A percentile compares a stretch with the other conserved stretches of the same genome.
phyloP scores from a whole-genome alignment of 805 yeast genomes.

The Ogataea pignaliae region DNA sequence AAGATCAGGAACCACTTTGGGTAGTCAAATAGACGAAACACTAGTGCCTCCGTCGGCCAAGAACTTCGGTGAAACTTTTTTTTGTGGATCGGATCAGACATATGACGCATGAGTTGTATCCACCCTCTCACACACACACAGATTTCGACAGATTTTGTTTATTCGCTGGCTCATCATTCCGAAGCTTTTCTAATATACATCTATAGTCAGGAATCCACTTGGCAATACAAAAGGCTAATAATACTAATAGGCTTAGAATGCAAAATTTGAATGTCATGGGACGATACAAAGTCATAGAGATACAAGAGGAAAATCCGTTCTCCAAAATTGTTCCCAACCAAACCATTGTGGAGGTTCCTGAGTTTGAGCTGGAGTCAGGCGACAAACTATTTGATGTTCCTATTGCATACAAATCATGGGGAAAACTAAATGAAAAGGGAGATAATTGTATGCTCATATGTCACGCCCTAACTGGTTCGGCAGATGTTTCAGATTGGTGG shows the following conservation, averaged over 20 bases:
- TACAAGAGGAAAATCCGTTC: conserved; percentile 62
- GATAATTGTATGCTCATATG: conserved; percentile 86
- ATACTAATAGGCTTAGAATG: too few species aligned
- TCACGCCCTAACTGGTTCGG: conserved; percentile 93
- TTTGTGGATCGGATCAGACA: too few species aligned
- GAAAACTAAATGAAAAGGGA: conserved; percentile 61
- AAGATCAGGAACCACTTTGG: not conserved
- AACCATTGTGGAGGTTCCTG: conserved; percentile 72
- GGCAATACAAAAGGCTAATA: too few species aligned
- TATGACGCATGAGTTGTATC: too few species aligned
- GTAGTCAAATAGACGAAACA: too few species aligned
- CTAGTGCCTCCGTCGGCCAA: too few species aligned
- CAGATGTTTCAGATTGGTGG: conserved; percentile 99
- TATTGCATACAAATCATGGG: conserved; percentile 96
- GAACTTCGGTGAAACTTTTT: too few species aligned
- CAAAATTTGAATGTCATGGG: conserved; percentile 11
- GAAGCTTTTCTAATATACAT: too few species aligned
- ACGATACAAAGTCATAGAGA: conserved; percentile 36
- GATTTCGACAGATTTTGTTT: too few species aligned
- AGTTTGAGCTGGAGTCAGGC: conserved; percentile 75
- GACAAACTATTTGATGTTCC: conserved; percentile 70
- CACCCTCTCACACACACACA: too few species aligned
- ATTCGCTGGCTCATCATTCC: too few species aligned
- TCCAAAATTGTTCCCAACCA: conserved; percentile 71
- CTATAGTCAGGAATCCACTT: too few species aligned